A percentile compares a stretch with the other conserved stretches of the same genome.
Evolutionary conservation across 1,284 basidiomycete genomes (phyloP).

Genomic region (Microbotryum violaceum): DNA sequence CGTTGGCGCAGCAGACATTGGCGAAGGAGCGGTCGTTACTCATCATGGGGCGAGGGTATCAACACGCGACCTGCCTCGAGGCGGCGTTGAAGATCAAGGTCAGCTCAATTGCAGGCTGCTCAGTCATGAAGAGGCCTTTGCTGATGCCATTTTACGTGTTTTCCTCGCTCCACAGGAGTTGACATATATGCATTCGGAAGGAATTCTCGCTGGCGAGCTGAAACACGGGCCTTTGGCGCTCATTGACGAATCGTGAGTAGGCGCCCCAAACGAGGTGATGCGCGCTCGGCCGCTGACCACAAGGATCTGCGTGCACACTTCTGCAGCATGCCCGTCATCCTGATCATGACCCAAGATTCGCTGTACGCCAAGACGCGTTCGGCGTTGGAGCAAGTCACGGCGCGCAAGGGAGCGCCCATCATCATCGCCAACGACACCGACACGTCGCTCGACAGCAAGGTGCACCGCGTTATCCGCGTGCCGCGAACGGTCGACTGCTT

Average conservation of each 20-base stretch:
- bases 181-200: conserved; percentile 44
- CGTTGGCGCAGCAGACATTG: conserved; percentile 69
- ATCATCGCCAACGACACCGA: conserved; percentile 95
- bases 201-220: conserved; percentile 91
- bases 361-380: conserved; percentile 97
- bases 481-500: conserved; percentile 82
- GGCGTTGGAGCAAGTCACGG: conserved; percentile 91
- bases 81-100: conserved; percentile 98
- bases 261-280: not conserved
- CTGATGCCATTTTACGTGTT: conserved; percentile 64
- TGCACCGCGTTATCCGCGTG: conserved; percentile 43
- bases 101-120: conserved; percentile 62
- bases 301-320: not conserved
- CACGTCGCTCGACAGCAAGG: conserved; percentile 59
- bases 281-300: not conserved
- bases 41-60: conserved; percentile 97
- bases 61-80: conserved; percentile 94
- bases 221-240: conserved; percentile 97
- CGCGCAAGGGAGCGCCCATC: conserved; percentile 67
- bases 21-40: conserved; percentile 80
- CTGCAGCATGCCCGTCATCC: conserved; percentile 56
- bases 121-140: too few relatives aligned
- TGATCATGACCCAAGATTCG: conserved; percentile 98
- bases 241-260: conserved; percentile 74
- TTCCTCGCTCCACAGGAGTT: conserved; percentile 2